Base-by-base conservation (phyloP, 768 basidiomycete species). In the Cyathus striatus region DNA sequence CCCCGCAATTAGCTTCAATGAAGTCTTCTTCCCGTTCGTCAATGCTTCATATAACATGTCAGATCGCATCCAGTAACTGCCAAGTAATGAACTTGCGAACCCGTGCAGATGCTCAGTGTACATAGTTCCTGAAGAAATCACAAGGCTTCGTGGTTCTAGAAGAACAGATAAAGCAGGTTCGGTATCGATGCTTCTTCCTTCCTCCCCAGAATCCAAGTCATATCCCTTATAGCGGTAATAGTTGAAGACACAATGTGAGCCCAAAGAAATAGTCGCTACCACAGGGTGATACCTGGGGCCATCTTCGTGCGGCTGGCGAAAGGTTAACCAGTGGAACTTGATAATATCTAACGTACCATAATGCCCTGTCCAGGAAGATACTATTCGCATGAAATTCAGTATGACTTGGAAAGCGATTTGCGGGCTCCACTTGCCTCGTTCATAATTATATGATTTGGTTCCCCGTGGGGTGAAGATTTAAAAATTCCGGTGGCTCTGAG, bases 311-410 rank as follows among this genome's bases (percentile, higher is more conserved):
- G 91, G 90, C 90, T 94, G 61, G 37, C 24, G 40, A 23, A 44
- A 51, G 39, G 47, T 41, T 41, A 47, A 47, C 26, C 38, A n/a
- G 20, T 9, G 36, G 41, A 26, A 44, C 40, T 16, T 38, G 17
- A 20, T n/a, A 23, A 42, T 18, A 33, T 35, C 25, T 43, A 38
- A 62, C 69, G 43, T 59, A 92, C 92, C 78, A 93, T 87, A 46
- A 98, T 97, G 9, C 95, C 94, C 66, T 96, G 91, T 1, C 88
- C 90, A 6, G 90, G 77, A 14, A 80, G 73, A 62, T 97, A 97
- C 81, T 88, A 24, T 30, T 7, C 32, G 18, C 32, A n/a, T n/a
- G 42, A 26, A 42, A 42, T 40, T 26, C 23, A 34, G 48, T 45
- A 26, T 25, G 14, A 47, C 43, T 24, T 42, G 27, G 46, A 44